These are phyloP conservation scores for Stellera chamaejasme DNA, from an alignment of 345 rosid species.

Conservation along the genomic window DNA sequence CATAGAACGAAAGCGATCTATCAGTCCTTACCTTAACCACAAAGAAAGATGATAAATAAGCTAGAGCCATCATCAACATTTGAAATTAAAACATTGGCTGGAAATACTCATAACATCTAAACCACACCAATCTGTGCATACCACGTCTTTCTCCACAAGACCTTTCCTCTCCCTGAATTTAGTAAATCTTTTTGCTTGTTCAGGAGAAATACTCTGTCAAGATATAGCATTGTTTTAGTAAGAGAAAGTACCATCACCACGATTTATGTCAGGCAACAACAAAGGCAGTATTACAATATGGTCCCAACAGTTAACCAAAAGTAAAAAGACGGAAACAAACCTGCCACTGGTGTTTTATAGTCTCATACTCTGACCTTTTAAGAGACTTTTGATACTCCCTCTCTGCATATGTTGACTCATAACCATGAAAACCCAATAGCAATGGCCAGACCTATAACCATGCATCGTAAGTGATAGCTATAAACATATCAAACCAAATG, in stretches of 20 bases:
- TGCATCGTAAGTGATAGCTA: slow-evolving; percentile 10
- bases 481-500: slow-evolving; percentile 3
- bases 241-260: not conserved
- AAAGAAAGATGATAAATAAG: slow-evolving; percentile 4
- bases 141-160: slow-evolving; percentile 93
- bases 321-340: slow-evolving; percentile 22
- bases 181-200: slow-evolving; percentile 89
- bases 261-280: not conserved
- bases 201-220: slow-evolving; percentile 80
- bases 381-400: slow-evolving; percentile 55
- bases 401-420: slow-evolving; percentile 84
- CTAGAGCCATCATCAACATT: not conserved
- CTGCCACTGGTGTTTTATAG: slow-evolving; percentile 93
- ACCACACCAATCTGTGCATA: slow-evolving; percentile 25
- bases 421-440: slow-evolving; percentile 74
- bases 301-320: slow-evolving; percentile 2
- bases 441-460: slow-evolving; percentile 73
- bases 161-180: slow-evolving; percentile 95
- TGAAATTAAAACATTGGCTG: not conserved
- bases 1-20: slow-evolving; percentile 64
- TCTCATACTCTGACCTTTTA: slow-evolving; percentile 67
- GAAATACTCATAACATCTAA: not conserved
- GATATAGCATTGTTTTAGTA: not conserved
- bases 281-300: not conserved
- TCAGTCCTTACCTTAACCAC: slow-evolving; percentile 89